Conservation (phyloP, 768 basidiomycete species). For the Tylopilus vinaceipallidus region DNA sequence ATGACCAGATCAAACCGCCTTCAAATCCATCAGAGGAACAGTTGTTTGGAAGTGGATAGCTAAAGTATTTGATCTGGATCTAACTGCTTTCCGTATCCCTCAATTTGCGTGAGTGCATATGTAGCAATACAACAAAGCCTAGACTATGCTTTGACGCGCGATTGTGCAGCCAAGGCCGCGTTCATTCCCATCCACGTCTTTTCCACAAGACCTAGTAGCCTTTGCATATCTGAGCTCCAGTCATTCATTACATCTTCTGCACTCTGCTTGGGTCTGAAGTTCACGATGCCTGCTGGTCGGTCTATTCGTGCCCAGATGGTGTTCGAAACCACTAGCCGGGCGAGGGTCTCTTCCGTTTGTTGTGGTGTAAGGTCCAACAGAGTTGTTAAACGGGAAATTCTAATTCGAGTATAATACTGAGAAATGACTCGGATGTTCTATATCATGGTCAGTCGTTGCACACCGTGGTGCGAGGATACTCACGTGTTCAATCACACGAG, state of each 20-base stretch:
- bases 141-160: slow-evolving; percentile 48
- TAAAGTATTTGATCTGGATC: slow-evolving; percentile 4
- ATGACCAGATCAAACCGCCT: slow-evolving; percentile 30
- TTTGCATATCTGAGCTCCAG: slow-evolving; percentile 97
- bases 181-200: slow-evolving; percentile 99
- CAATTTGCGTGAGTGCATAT: slow-evolving; percentile 2
- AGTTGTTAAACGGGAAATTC: slow-evolving; percentile 73
- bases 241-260: slow-evolving; percentile 96
- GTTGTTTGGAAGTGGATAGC: slow-evolving; percentile 19
- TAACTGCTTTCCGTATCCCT: neutral
- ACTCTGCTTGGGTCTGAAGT: slow-evolving; percentile 77
- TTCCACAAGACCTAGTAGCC: slow-evolving; percentile 86
- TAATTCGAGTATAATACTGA: slow-evolving; percentile 93
- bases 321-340: slow-evolving; percentile 86
- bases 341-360: slow-evolving; percentile 86
- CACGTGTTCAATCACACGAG: slow-evolving; percentile 95
- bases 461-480: slow-evolving; percentile 27
- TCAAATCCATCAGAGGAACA: slow-evolving; percentile 24
- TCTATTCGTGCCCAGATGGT: slow-evolving; percentile 94
- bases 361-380: slow-evolving; percentile 82
- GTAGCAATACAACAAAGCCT: slow-evolving; percentile 18
- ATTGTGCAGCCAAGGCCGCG: slow-evolving; percentile 82
- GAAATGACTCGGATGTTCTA: slow-evolving; percentile 96
- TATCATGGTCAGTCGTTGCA: neutral
- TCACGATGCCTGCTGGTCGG: slow-evolving; percentile 85